These are phyloP conservation scores for Ilyonectria robusta DNA, from an alignment of 2,329 filamentous ascomycete species.

Conservation along the genomic window DNA sequence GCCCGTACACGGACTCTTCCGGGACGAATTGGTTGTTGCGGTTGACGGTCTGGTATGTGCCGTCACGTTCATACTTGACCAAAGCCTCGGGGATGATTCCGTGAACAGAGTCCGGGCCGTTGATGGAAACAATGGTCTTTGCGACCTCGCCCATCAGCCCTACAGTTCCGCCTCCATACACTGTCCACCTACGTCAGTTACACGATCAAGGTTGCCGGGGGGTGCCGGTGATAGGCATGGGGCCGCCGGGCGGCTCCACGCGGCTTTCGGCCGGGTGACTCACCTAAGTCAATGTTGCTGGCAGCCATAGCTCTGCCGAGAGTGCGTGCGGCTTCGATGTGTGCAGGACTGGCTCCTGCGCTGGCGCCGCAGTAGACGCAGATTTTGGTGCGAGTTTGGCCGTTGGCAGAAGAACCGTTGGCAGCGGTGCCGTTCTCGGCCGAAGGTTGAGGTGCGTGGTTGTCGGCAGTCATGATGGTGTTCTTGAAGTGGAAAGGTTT, in stretches of 20 bases:
- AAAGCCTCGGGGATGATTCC: constrained; percentile 94
- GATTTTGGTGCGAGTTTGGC: constrained; percentile 72
- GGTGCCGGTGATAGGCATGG: neutral
- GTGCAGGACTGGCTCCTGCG: constrained; percentile 78
- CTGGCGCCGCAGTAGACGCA: constrained; percentile 96
- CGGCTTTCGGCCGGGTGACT: constrained; percentile 39
- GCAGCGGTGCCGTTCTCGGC: constrained; percentile 44
- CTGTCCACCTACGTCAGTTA: constrained; percentile 54
- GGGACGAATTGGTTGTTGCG: constrained; percentile 70
- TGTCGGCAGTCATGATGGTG: constrained; percentile 49
- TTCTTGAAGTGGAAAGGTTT: constrained; percentile 12
- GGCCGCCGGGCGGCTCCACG: neutral
- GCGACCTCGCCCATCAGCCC: constrained; percentile 97
- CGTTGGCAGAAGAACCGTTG: constrained; percentile 46
- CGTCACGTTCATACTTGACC: constrained; percentile 81
- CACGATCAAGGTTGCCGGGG: neutral
- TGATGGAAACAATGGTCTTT: constrained; percentile 85
- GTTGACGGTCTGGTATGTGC: constrained; percentile 64
- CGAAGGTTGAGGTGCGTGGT: constrained; percentile 34
- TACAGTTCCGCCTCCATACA: constrained; percentile 95
- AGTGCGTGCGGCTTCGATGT: constrained; percentile 83
- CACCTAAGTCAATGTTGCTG: constrained; percentile 82
- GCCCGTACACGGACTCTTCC: constrained; percentile 78
- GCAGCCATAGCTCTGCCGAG: constrained; percentile 82
- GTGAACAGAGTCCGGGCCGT: constrained; percentile 86